Evolutionary conservation across 2,329 filamentous ascomycete species (phyloP), one percentile per base, ranked within the genome.

Genomic region (Ceratocystis ficicola): DNA sequence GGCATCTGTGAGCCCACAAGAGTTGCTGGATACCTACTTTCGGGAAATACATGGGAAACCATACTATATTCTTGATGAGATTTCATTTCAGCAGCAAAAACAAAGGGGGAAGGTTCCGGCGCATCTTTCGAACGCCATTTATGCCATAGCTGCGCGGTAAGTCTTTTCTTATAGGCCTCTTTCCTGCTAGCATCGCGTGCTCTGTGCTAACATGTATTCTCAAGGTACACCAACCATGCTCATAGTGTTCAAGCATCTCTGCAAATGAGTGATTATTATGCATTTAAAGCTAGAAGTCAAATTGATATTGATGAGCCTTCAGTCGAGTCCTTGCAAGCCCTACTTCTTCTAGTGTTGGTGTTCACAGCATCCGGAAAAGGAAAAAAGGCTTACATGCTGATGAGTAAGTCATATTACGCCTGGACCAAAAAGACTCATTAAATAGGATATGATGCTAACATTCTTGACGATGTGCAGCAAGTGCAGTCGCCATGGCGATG

Each of bases 361-460:
- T 92, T 86, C 71, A 90, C 86, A 62, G 89, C 90, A 44, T 80
- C 85, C 36, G 90, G 90, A 30, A 86, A 87, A 71, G 89, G 90
- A 17, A 93, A 89, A 75, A 94, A 89, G 75, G 86, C 89, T 0
- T 94, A 91, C 70, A 95, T 95, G 90, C 80, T 91, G 48, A 79
- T 95, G 70, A 84, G 89, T 89, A 85, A 22, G 77, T 71, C 30
- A 17, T 20, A 17, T 46, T 30, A n/a, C n/a, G 28, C 1, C 28
- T 3, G 10, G 4, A 52, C 22, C 5, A 30, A 32, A n/a, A n/a
- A n/a, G 4, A 20, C 65, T 32, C 20, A n/a, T 1, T 59, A 30
- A 30, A 15, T 2, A n/a, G 8, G 28, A 59, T 8, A 59, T 36
- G n/a, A 15, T 36, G 62, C 77, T 81, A 70, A 82, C 69, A 41